Evolutionary conservation across 768 basidiomycete species (phyloP), one percentile per base, ranked within the genome.

Genomic region (Fomitopsis serialis): DNA sequence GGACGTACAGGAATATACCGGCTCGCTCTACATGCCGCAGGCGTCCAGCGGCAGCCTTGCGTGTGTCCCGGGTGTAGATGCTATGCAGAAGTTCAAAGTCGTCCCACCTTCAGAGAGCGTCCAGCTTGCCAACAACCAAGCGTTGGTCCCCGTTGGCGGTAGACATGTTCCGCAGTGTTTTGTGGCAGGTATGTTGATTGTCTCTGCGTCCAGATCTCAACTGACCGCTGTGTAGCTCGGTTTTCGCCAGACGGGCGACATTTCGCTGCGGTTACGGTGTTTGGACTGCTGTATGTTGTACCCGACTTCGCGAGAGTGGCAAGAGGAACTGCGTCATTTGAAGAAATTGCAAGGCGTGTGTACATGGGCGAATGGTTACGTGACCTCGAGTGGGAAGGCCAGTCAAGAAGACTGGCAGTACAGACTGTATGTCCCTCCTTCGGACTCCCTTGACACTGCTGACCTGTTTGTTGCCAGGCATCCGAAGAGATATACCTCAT

Each of bases 191-290:
- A 48, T 10, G 60, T 44, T 5, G 3, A 21, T 8, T 19, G 12
- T 11, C 7, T 32, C 13, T 15, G 6, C 25, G n/a, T 40, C 7
- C 19, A 2, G 2, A 2, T 42, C n/a, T 3, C 2, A 23, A 15
- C 48, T 36, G 48, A 50, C 4, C 5, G 22, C n/a, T 17, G 21
- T 35, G 23, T 49, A 61, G 63, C 60, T 10, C 48, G 52, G 4
- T 61, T 65, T 51, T 63, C 60, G 15, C 60, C 63, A 9, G 63
- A 63, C 24, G 63, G 61, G 10, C 55, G 45, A 10, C 61, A 63
- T 43, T 21, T 65, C 29, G 54, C 59, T 21, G 57, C 54, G 0
- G 60, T 57, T 11, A 61, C 61, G 10, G 54, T 43, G 17, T 58
- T 57, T 22, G 60, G 61, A 10, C 44, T 61, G 15, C 45, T 65